Evolutionary conservation across 2,329 filamentous ascomycete species (phyloP), one percentile per base, ranked within the genome.

Genomic region (Fonsecaea erecta): DNA sequence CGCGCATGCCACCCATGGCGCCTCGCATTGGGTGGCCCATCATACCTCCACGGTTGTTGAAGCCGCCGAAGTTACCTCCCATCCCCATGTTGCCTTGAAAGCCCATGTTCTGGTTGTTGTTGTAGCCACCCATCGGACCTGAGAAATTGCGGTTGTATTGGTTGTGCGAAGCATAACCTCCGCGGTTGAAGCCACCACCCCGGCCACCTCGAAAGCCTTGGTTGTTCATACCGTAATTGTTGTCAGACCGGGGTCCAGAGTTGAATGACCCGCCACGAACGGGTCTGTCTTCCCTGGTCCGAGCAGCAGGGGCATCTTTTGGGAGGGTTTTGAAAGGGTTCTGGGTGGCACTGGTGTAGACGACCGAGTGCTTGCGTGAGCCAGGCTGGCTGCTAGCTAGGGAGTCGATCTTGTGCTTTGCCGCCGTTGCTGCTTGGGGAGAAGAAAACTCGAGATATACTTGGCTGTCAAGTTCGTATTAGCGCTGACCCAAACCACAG

Each of bases 311-410:
- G 0, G 90, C 89, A 75, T 97, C 93, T 80, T 97, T 97, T 18
- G 93, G 93, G 3, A 96, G 81, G 0, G 93, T 97, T 70, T 90
- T 89, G 85, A 96, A 98, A 0, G 93, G 93, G 76, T 98, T 98
- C 70, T 85, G 84, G 54, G 86, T 85, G 0, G 92, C 88, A 69
- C 87, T 89, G 60, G 90, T 90, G 80, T 93, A 97, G 64, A 86
- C 86, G 53, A 91, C 87, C 0, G 83, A 85, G 70, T 90, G 85
- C 74, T 85, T 87, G 70, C 93, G 93, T n/a, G 77, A 75, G 62
- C 82, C 81, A 68, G 79, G 75, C 83, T 89, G 73, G 77, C 82
- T 63, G 63, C 77, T 80, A 21, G 84, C 83, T 35, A 88, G 81
- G 30, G 83, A 80, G 68, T 97, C 93, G 64, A 98, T 89, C 71